Conservation (phyloP, 1,284 basidiomycete species). For the Austroboletus rostrupii region DNA sequence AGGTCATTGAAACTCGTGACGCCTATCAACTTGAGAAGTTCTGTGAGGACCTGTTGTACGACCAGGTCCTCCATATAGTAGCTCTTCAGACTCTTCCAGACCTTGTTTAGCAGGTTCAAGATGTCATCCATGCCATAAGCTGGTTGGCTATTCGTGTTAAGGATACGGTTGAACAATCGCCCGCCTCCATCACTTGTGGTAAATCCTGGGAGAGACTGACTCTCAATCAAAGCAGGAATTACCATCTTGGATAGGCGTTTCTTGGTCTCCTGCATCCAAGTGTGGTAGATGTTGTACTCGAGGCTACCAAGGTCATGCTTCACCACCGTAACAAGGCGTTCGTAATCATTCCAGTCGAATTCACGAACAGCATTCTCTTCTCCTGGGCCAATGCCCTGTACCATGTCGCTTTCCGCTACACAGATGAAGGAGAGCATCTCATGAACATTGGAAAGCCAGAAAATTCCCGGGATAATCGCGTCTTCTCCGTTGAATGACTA, state of each 20-base stretch:
- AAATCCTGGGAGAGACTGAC: constrained; percentile 96
- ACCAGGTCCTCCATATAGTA: constrained; percentile 99
- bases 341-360: constrained; percentile 97
- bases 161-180: constrained; percentile 88
- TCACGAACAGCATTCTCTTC: constrained; percentile 87
- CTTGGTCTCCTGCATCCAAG: constrained; percentile 99
- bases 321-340: constrained; percentile 93
- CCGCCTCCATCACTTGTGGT: constrained; percentile 93
- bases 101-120: constrained; percentile 93
- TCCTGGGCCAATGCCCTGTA: constrained; percentile 95
- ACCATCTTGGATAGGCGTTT: constrained; percentile 97
- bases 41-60: constrained; percentile 94
- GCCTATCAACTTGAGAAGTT: constrained; percentile 94
- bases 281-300: constrained; percentile 99
- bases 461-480: constrained; percentile 93
- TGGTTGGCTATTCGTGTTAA: constrained; percentile 81
- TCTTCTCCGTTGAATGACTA: constrained; percentile 92
- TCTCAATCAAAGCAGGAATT: constrained; percentile 96
- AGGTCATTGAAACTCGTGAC: constrained; percentile 99
- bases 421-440: constrained; percentile 99
- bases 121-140: constrained; percentile 99
- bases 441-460: constrained; percentile 99
- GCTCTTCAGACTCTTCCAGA: constrained; percentile 97
- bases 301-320: constrained; percentile 98
- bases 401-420: constrained; percentile 96